phyloP scores from a whole-genome alignment of 1,139 yeast genomes.

The Pichia sp. region DNA sequence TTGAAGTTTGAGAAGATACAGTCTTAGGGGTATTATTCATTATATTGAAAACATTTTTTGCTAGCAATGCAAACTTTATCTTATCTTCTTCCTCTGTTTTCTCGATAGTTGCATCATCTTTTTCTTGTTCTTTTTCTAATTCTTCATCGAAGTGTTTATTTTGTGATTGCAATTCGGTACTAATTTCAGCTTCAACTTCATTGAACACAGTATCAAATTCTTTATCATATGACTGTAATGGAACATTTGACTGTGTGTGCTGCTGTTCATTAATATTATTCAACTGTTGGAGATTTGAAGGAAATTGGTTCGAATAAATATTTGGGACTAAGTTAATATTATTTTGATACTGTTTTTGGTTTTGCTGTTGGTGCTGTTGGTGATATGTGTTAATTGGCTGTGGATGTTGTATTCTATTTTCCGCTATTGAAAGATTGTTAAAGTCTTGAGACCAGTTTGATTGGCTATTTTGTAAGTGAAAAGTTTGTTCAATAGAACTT shows the following conservation, averaged over 20 bases:
- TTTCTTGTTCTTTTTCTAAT: conserved; percentile 1
- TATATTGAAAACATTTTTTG: conserved; percentile 27
- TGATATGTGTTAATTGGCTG: not conserved
- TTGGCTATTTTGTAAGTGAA: not conserved
- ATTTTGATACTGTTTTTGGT: conserved; percentile 1
- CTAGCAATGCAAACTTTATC: conserved; percentile 28
- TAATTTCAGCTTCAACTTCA: conserved; percentile 20
- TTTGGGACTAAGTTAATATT: not conserved
- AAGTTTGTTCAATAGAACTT: not conserved
- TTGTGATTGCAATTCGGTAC: not conserved
- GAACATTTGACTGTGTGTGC: not conserved
- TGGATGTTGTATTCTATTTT: not conserved
- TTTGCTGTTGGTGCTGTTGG: not conserved
- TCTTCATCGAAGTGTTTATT: not conserved
- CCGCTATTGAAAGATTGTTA: not conserved
- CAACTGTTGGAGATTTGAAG: not conserved
- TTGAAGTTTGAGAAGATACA: conserved; percentile 21
- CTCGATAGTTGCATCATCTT: conserved; percentile 3
- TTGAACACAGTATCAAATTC: conserved; percentile 22
- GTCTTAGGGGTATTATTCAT: conserved; percentile 27
- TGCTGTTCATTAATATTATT: conserved; percentile 2
- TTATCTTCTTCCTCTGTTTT: conserved; percentile 21
- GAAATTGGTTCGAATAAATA: not conserved
- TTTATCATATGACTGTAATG: conserved; percentile 3
- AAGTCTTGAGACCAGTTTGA: conserved; percentile 3